Evolutionary conservation across 345 rosid genomes (phyloP).

Genomic region (Citrus reticulata): DNA sequence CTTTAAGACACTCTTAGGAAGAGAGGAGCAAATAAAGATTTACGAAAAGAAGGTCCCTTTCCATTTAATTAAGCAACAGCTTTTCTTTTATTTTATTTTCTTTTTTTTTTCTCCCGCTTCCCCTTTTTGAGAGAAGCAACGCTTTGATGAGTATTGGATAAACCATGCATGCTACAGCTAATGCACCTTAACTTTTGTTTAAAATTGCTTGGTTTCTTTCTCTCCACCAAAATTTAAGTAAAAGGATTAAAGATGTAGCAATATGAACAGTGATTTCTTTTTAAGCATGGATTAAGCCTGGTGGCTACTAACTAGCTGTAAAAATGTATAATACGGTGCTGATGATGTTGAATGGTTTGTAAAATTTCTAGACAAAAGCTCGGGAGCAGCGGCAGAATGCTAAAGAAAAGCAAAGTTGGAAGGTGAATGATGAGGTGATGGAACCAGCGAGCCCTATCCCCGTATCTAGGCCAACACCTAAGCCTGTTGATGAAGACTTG

Average conservation of each 20-base stretch:
- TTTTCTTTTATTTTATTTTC: too few relatives aligned
- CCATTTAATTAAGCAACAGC: neutral
- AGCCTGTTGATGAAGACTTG: conserved; percentile 89
- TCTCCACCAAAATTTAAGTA: too few relatives aligned
- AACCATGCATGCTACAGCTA: neutral
- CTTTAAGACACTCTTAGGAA: neutral
- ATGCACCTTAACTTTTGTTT: neutral
- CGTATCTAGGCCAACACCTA: conserved; percentile 37
- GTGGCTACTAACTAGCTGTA: neutral
- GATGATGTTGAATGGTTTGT: neutral
- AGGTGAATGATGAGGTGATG: conserved; percentile 13
- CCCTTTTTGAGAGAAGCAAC: too few relatives aligned
- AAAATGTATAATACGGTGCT: neutral
- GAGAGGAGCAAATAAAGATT: neutral
- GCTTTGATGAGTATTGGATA: neutral
- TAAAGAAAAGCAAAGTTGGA: conserved; percentile 35
- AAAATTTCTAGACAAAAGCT: conserved; percentile 36
- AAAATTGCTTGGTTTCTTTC: neutral
- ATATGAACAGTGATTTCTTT: neutral
- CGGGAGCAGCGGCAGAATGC: conserved; percentile 20
- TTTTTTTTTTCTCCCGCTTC: too few relatives aligned
- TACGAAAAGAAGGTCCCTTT: neutral
- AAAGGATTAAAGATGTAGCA: neutral
- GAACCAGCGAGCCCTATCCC: conserved; percentile 28
- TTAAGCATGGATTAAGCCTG: neutral